These are phyloP conservation scores for Hypoxylon sp. DNA, from an alignment of 2,329 filamentous ascomycete genomes.

Conservation along the genomic window DNA sequence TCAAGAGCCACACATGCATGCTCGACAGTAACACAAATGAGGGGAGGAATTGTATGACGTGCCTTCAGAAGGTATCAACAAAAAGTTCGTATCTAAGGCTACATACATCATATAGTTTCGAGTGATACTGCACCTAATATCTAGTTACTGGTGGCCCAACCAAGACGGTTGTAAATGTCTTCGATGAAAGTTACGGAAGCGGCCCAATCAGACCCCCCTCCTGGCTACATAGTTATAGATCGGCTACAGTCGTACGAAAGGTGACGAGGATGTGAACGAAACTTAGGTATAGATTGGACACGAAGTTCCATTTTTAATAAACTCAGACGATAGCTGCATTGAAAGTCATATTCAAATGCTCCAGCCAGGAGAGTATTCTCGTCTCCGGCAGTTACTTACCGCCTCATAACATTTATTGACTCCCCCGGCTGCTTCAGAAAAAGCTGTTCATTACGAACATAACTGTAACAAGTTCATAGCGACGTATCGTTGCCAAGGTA, in stretches of 20 bases:
- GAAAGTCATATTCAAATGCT: background rate
- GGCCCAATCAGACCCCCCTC: conserved; percentile 3
- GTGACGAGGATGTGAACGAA: background rate
- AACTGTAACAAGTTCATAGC: conserved; percentile 9
- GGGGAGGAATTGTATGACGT: background rate
- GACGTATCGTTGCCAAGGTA: conserved; percentile 16
- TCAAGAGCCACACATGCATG: background rate
- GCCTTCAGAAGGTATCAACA: background rate
- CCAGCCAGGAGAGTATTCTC: background rate
- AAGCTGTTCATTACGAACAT: conserved; percentile 11
- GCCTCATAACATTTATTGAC: background rate
- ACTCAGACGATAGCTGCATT: background rate
- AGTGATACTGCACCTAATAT: background rate
- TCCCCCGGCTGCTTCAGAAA: background rate
- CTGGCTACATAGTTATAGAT: conserved; percentile 9
- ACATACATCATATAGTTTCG: background rate
- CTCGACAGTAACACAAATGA: background rate
- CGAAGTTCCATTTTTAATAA: background rate
- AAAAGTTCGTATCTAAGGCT: conserved; percentile 10
- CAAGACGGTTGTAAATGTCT: background rate
- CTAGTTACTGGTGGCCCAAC: background rate
- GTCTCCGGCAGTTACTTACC: background rate
- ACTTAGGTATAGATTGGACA: background rate
- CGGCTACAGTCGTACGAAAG: conserved; percentile 4
- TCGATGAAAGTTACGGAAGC: background rate